Evolutionary conservation across 2,329 filamentous ascomycete species (phyloP).

Genomic region (Calonectria pteridis): DNA sequence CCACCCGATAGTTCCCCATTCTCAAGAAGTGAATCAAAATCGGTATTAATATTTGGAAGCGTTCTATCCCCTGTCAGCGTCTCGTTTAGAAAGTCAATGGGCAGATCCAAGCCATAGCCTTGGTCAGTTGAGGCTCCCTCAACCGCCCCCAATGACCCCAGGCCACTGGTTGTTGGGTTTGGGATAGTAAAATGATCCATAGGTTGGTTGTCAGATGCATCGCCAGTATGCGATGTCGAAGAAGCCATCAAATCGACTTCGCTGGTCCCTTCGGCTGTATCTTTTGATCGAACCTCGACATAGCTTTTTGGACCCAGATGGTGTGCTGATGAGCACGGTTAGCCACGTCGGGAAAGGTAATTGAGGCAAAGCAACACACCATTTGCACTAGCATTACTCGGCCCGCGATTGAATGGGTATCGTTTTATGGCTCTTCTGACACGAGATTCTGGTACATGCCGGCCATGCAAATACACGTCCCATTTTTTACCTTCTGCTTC

Average conservation of each 20-base stretch:
- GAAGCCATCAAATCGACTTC: not conserved
- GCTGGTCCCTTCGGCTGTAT: not conserved
- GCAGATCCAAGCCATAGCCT: too few relatives aligned
- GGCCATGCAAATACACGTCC: not conserved
- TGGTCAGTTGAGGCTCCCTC: not conserved
- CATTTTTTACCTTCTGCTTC: not conserved
- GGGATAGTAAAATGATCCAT: not conserved
- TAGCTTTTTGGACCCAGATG: not conserved
- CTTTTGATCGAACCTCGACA: not conserved
- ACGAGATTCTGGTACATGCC: not conserved
- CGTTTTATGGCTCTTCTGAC: not conserved
- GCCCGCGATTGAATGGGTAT: not conserved
- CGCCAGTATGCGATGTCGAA: not conserved
- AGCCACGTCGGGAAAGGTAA: not conserved
- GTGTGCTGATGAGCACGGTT: not conserved
- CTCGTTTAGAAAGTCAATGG: not conserved
- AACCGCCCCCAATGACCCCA: not conserved
- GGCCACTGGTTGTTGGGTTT: not conserved
- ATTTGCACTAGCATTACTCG: not conserved
- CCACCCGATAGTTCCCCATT: not conserved
- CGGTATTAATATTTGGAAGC: not conserved
- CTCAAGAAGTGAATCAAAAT: accelerated
- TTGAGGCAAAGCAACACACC: not conserved
- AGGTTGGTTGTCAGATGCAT: not conserved
- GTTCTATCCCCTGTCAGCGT: not conserved